Conservation (phyloP, 1,284 basidiomycete species). For the Apiotrichum gracile region DNA sequence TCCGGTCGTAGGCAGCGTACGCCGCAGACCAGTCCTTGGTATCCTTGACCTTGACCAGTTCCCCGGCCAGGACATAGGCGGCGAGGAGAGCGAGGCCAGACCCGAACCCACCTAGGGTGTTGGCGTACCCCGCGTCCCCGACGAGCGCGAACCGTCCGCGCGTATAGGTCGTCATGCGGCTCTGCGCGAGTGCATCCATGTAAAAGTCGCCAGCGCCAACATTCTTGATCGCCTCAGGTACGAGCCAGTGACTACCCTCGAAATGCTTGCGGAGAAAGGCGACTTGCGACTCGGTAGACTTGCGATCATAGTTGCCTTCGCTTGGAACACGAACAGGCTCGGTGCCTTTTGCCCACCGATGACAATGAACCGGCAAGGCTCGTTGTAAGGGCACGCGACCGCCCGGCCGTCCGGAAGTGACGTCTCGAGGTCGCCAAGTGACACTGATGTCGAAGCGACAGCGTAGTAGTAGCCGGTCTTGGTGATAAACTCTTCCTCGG, state of each 20-base stretch:
- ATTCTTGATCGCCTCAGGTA: no score
- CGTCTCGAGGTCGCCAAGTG: no score
- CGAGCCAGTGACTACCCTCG: no score
- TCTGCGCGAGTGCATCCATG: slow-evolving; percentile 22
- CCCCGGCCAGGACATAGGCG: slow-evolving; percentile 27
- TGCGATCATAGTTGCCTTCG: no score
- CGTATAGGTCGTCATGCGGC: slow-evolving; percentile 9
- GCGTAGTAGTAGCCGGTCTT: slow-evolving; percentile 34
- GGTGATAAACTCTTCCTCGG: slow-evolving; percentile 37
- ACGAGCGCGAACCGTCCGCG: slow-evolving; percentile 17
- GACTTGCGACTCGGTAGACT: no score
- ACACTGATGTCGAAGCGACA: neutral
- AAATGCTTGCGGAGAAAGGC: no score
- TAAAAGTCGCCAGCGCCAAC: slow-evolving; percentile 31
- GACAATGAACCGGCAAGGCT: no score
- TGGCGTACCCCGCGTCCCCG: slow-evolving; percentile 26
- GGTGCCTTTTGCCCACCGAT: no score
- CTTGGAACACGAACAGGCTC: no score
- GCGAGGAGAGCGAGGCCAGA: slow-evolving; percentile 21
- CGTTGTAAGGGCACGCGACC: no score
- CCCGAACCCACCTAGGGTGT: slow-evolving; percentile 25
- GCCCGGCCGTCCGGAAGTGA: no score
- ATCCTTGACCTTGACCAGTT: slow-evolving; percentile 5
- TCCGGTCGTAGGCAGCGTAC: neutral
- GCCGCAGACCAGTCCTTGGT: neutral